phyloP scores from a whole-genome alignment of 805 yeast species.

The Yarrowia divulgata region DNA sequence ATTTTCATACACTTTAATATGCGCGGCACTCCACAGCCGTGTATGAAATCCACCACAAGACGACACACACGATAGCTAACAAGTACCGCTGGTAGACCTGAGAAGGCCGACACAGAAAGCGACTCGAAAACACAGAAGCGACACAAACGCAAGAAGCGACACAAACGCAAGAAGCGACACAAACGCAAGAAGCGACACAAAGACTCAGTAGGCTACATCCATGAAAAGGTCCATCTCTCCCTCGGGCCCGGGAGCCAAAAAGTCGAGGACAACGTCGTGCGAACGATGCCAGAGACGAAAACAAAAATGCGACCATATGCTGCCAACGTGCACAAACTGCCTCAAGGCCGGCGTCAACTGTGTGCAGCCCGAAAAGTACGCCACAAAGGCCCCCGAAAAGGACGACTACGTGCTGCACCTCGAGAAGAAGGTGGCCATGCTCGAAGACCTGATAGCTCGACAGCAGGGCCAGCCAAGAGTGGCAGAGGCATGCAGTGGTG shows the following conservation, averaged over 20 bases:
- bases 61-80: not conserved
- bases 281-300: conserved; percentile 45
- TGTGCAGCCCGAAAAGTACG: conserved; percentile 68
- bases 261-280: conserved; percentile 45
- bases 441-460: conserved; percentile 54
- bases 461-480: conserved; percentile 34
- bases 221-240: conserved; percentile 37
- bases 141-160: not conserved
- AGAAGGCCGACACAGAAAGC: too few species aligned
- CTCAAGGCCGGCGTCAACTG: conserved; percentile 68
- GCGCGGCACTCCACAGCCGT: conserved; percentile 39
- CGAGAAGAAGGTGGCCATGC: conserved; percentile 61
- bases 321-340: conserved; percentile 72
- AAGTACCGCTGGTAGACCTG: too few species aligned
- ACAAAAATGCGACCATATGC: conserved; percentile 64
- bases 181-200: too few species aligned
- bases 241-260: conserved; percentile 35
- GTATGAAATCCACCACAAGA: conserved; percentile 10
- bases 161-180: too few species aligned
- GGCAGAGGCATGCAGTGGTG: conserved; percentile 3
- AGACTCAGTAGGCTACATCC: too few species aligned
- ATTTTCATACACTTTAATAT: conserved; percentile 30
- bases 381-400: conserved; percentile 55
- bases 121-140: not conserved
- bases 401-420: conserved; percentile 65